Base-by-base conservation (phyloP, 1,284 basidiomycete species). In the Puccinia triticina region DNA sequence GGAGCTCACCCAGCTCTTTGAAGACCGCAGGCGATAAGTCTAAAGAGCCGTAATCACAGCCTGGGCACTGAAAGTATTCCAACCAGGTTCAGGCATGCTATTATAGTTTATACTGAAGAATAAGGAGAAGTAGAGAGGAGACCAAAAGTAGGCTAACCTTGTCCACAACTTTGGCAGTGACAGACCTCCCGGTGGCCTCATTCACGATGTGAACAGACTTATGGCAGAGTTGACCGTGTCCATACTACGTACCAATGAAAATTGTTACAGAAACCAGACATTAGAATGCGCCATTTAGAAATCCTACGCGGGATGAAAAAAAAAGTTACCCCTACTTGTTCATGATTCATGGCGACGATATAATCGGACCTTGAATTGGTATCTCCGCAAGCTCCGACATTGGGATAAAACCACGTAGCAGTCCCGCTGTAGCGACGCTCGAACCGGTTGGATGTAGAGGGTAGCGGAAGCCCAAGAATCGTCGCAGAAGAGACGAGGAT, bases 371-470 rank as follows among this genome's bases (percentile, higher is more conserved):
- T 67, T 18, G 48, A 53, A 46, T 80, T 67, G 23, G 77, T 57
- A 46, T 80, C 66, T 40, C 77, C 77, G 55, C 77, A 80, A 61
- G 77, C 77, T n/a, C 77, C 77, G 18, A 55, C 32, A 32, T 80
- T 55, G 26, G 77, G 77, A 26, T 40, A 37, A 46, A 80, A 80
- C 77, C 77, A 80, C 53, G 77, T 80, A 43, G 77, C 77, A 21
- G 5, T 34, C 16, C 77, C 77, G 37, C 26, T 32, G 53, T 34
- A 78, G 40, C 73, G 73, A 40, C 73, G 73, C 46, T 72, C 46
- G 32, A 72, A 50, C 16, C 69, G 69, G n/a, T 50, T 29, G 43
- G 23, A 16, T 32, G 1, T 53, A 26, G 37, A 48, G 43, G 69
- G 69, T 48, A 53, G 29, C 46, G 69, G 69, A 72, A 40, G 32